Evolutionary conservation across 2,329 filamentous ascomycete genomes (phyloP).

Genomic region (Alternaria brassicae): DNA sequence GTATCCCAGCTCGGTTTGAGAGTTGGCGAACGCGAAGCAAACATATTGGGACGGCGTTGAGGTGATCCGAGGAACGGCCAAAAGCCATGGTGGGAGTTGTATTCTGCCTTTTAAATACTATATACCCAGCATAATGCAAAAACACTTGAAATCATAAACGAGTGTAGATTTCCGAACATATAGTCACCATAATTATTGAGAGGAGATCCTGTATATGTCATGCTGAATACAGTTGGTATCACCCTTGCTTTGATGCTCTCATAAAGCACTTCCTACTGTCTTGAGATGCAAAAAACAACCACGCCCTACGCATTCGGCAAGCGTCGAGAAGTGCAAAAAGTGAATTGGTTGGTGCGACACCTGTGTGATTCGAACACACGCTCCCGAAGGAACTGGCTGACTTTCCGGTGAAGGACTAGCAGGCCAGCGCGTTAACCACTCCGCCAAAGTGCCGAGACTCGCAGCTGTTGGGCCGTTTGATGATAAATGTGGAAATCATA

Average conservation of each 20-base stretch:
- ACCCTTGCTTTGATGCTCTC: background rate
- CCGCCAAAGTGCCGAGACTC: constrained; percentile 16
- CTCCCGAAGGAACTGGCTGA: constrained; percentile 39
- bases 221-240: background rate
- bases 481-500: background rate
- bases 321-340: constrained; percentile 6
- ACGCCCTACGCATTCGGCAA: background rate
- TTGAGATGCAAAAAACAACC: background rate
- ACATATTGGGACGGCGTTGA: constrained; percentile 9
- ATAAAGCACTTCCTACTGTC: too few species aligned
- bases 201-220: too few species aligned
- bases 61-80: constrained; percentile 10
- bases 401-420: constrained; percentile 28
- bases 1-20: constrained; percentile 65
- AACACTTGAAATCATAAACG: background rate
- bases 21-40: background rate
- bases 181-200: too few species aligned
- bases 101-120: background rate
- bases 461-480: background rate
- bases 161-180: background rate
- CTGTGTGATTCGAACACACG: constrained; percentile 41
- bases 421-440: constrained; percentile 39
- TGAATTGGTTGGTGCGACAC: constrained; percentile 25
- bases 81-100: background rate
- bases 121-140: background rate